Evolutionary conservation across 1,139 yeast species (phyloP), one percentile per base, ranked within the genome.

Genomic region (Diutina neorugosa): DNA sequence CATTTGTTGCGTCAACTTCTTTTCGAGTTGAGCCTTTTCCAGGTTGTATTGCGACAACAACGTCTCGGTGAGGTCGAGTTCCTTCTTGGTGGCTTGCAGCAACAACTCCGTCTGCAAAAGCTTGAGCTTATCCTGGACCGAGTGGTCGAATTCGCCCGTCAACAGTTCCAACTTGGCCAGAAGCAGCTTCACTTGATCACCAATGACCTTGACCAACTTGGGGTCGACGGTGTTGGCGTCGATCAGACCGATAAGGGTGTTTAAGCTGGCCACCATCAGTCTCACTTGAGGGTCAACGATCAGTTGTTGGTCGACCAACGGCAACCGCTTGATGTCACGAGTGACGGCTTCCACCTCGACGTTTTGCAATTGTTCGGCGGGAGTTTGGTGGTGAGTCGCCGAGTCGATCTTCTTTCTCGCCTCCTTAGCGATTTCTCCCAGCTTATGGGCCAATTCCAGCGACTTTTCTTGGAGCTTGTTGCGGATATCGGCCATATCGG

Each of bases 11-110:
- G 80, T 74, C 65, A 85, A 85, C 59, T 81, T 82, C 53, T 75
- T 67, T 58, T 86, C 85, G 59, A 91, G 76, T 58, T 79, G 78
- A 54, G 73, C 65, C 62, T 86, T 84, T 62, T 86, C 88, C 18
- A 60, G 59, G 55, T 71, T 75, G 61, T 73, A 73, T 61, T 78
- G 80, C 52, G 70, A 64, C 58, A 79, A 69, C 61, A 78, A 72
- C 56, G 73, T 71, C 57, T 71, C 71, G 27, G 82, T 77, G 59
- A 78, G 65, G 51, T 73, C 76, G 57, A 78, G 73, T 61, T 79
- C 81, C 57, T 77, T 77, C 59, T 73, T 70, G 56, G 84, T 79
- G 62, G 81, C 84, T 54, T 81, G 74, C 16, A 78, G 67, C 55
- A 77, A 72, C 63, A 84, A 76, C 57, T 81, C 80, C 34, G 76